Evolutionary conservation across 2,329 filamentous ascomycete species (phyloP), one percentile per base, ranked within the genome.

Genomic region (Penicillium vulpinum): DNA sequence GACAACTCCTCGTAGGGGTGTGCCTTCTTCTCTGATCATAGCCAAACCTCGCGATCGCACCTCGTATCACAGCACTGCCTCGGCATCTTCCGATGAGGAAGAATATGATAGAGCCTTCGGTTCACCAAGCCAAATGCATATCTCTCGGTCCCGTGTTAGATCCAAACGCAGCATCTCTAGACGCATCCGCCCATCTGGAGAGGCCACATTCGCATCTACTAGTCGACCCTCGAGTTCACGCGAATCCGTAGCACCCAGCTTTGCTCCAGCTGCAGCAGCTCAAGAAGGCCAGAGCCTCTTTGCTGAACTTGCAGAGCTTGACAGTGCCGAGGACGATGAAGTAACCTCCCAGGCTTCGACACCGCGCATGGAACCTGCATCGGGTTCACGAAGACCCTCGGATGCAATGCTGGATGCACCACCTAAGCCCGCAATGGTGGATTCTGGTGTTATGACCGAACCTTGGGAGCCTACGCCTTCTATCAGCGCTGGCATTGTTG

Each of bases 21-120:
- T 76, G 21, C 57, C 71, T 24, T 69, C 70, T 13, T 71, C 73
- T 39, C 56, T 71, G 40, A 71, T 75, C 29, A 72, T 82, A 54
- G 63, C 73, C 10, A 81, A 83, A 60, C 67, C 77, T 50, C 80
- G 81, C 55, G 83, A 85, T 65, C 83, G 88, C 21, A 79, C 82
- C 58, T 93, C 91, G 0, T 90, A 89, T 75, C 82, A 91, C 67
- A 97, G 92, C 75, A 96, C 92, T 10, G 92, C 92, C 4, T 97
- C 92, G 1, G 93, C 89, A 1, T 95, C 91, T 28, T 88, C 83
- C 3, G 91, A 84, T 59, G 91, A 96, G 50, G 86, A 88, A 54
- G 85, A 86, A 56, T 81, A 85, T 16, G 66, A 66, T 28, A 59
- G 74, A 85, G 26, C 85, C 81, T 68, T 92, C 88, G 9, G 85